Conservation (phyloP, 1,284 basidiomycete genomes). For the Austroboletus niveus region DNA sequence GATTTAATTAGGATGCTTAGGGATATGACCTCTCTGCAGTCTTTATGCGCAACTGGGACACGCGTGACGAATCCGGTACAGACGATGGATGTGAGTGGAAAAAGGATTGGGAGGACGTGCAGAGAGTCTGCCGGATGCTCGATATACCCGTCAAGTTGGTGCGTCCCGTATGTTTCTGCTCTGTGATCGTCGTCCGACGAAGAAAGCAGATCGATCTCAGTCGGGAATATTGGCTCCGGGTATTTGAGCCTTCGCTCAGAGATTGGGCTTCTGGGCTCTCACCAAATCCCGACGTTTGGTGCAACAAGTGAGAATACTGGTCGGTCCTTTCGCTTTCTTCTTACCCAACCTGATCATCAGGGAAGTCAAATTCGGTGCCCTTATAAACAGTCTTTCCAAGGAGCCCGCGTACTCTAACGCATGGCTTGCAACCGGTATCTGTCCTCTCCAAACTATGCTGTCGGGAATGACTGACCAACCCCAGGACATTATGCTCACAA, state of each 20-base stretch:
- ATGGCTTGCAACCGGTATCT: slow-evolving; percentile 82
- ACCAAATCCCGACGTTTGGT: slow-evolving; percentile 94
- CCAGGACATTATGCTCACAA: slow-evolving; percentile 90
- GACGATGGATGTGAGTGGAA: slow-evolving; percentile 92
- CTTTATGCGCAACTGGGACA: slow-evolving; percentile 97
- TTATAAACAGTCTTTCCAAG: slow-evolving; percentile 63
- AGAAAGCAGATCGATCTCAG: slow-evolving; percentile 71
- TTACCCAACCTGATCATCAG: slow-evolving; percentile 37
- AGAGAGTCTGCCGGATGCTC: slow-evolving; percentile 68
- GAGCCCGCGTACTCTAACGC: slow-evolving; percentile 31
- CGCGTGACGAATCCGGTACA: slow-evolving; percentile 64
- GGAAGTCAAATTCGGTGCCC: slow-evolving; percentile 92
- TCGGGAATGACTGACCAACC: background rate
- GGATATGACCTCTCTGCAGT: slow-evolving; percentile 83
- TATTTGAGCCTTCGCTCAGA: slow-evolving; percentile 81
- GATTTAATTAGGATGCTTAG: slow-evolving; percentile 34
- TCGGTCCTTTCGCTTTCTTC: background rate
- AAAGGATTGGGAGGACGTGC: slow-evolving; percentile 91
- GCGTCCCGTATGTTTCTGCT: slow-evolving; percentile 38
- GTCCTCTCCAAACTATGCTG: background rate
- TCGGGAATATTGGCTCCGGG: slow-evolving; percentile 83
- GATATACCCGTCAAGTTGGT: slow-evolving; percentile 64
- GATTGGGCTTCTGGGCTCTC: slow-evolving; percentile 78
- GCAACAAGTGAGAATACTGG: slow-evolving; percentile 64
- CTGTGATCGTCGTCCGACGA: slow-evolving; percentile 1